Percentiles rank a stretch among this genome's conserved stretches.
These are phyloP conservation scores for Hsuehochloa calcarea DNA, from an alignment of 176 grass and related monocot genomes.

Conservation along the genomic window DNA sequence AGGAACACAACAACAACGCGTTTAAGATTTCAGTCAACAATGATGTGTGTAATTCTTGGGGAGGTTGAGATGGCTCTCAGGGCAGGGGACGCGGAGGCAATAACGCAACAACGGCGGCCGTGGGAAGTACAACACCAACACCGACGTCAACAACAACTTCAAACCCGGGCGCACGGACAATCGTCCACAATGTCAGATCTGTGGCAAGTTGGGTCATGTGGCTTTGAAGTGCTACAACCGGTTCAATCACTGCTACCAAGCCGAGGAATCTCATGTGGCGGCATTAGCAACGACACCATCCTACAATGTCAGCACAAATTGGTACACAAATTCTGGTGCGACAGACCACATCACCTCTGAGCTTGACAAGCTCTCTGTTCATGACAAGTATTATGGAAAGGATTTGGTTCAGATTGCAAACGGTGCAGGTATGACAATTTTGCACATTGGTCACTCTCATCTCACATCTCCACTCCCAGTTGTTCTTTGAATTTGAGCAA, in stretches of 20 bases:
- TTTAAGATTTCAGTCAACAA: not conserved
- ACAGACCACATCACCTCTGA: not conserved
- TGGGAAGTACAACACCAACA: rapidly evolving
- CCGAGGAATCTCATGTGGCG: not conserved
- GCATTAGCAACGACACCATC: rapidly evolving
- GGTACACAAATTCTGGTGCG: not conserved
- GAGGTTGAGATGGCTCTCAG: not conserved
- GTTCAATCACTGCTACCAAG: not conserved
- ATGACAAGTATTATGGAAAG: not conserved
- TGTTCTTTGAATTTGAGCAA: too few relatives aligned
- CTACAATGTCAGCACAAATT: rapidly evolving
- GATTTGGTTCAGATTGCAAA: not conserved
- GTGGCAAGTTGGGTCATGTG: not conserved
- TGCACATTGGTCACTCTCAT: not conserved
- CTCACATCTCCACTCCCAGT: rapidly evolving
- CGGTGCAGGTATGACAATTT: not conserved
- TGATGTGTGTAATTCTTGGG: rapidly evolving
- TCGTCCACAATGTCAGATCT: not conserved
- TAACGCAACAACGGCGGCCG: rapidly evolving
- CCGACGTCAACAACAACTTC: too few relatives aligned
- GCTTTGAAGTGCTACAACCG: not conserved
- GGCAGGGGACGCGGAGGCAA: rapidly evolving
- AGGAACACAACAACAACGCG: not conserved
- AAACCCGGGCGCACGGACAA: too few relatives aligned
- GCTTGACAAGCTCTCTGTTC: not conserved